Percentiles rank a stretch among this genome's conserved stretches.
These are phyloP conservation scores for Metarhizium guizhouense DNA, from an alignment of 2,329 filamentous ascomycete species.

Conservation along the genomic window DNA sequence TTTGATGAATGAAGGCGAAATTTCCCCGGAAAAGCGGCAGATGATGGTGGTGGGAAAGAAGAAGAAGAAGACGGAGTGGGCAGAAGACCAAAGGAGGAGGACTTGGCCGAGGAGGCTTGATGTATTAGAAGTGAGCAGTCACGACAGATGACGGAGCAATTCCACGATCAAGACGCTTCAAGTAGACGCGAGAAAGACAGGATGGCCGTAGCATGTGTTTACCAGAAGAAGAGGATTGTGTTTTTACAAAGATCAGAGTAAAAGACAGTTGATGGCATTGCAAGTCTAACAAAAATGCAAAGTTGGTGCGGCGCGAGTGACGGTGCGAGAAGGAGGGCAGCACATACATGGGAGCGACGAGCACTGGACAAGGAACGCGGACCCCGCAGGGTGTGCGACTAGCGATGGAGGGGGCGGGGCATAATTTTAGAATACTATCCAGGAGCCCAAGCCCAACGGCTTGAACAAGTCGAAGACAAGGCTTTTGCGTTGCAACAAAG, in stretches of 20 bases:
- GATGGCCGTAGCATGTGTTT: no score
- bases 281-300: not conserved
- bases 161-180: no score
- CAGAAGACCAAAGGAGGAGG: no score
- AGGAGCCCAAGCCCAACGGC: not conserved
- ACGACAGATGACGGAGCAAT: no score
- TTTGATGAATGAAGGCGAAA: no score
- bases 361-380: not conserved
- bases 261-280: not conserved
- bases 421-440: not conserved
- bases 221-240: no score
- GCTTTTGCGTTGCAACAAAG: not conserved
- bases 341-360: not conserved
- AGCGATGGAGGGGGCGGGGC: not conserved
- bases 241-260: not conserved
- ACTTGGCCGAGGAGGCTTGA: no score
- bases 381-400: not conserved
- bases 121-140: no score
- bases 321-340: not conserved
- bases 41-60: no score
- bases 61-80: no score
- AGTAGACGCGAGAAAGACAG: no score
- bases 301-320: not conserved
- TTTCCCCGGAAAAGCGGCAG: no score
- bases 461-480: not conserved